A percentile compares a stretch with the other conserved stretches of the same genome.
These are phyloP conservation scores for Cardamine chenopodiifolia DNA, from an alignment of 345 rosid species.

Conservation along the genomic window DNA sequence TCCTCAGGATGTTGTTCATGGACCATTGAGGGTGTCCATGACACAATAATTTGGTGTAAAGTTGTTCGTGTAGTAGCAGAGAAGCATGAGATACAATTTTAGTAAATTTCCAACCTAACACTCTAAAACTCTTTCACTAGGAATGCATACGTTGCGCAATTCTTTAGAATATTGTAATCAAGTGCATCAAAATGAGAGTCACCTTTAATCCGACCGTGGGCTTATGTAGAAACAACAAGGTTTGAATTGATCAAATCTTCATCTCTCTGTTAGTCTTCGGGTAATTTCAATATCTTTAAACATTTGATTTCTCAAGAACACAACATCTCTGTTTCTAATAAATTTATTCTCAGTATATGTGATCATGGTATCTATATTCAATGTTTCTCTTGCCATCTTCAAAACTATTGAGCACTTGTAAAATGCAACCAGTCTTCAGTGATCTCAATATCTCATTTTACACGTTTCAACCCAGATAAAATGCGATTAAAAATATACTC, in stretches of 20 bases:
- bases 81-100: neutral
- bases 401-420: neutral
- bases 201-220: neutral
- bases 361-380: neutral
- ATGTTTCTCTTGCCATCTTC: neutral
- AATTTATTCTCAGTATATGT: neutral
- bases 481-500: neutral
- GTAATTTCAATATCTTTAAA: neutral
- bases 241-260: neutral
- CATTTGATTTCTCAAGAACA: neutral
- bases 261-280: neutral
- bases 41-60: neutral
- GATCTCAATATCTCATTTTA: neutral
- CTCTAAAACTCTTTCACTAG: neutral
- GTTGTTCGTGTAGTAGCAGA: neutral
- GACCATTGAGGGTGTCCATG: neutral
- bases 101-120: neutral
- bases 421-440: neutral
- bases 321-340: neutral
- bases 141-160: neutral
- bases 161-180: neutral
- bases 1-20: slow-evolving; percentile 10
- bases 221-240: neutral
- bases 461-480: neutral
- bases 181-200: neutral